These are phyloP conservation scores for Flaveria trinervia DNA, from an alignment of 129 eudicot species.

Conservation along the genomic window DNA sequence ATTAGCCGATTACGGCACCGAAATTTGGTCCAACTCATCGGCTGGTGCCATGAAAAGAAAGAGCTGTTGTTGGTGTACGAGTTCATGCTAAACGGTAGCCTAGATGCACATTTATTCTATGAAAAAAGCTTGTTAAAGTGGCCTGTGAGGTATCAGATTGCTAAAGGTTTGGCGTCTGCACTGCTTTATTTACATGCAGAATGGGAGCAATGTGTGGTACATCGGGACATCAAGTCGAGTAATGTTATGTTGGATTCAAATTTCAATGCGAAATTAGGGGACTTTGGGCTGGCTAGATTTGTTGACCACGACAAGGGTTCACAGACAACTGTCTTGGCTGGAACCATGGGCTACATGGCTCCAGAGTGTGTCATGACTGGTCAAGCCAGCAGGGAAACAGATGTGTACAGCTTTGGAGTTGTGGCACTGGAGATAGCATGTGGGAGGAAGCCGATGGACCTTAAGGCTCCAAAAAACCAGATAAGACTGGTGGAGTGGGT, in stretches of 20 bases:
- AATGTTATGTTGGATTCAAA: conserved; percentile 54
- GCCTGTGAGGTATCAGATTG: conserved; percentile 43
- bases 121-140: conserved; percentile 37
- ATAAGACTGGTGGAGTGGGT: conserved; percentile 42
- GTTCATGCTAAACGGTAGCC: conserved; percentile 44
- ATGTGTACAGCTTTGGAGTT: conserved; percentile 59
- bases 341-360: conserved; percentile 62
- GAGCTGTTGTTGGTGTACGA: conserved; percentile 44
- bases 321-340: conserved; percentile 51
- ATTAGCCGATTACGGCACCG: conserved; percentile 49
- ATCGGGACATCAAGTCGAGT: conserved; percentile 47
- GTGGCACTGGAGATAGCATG: conserved; percentile 49
- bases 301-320: conserved; percentile 48
- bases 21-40: conserved; percentile 52
- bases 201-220: conserved; percentile 51
- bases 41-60: conserved; percentile 56
- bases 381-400: conserved; percentile 50
- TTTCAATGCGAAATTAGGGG: conserved; percentile 54
- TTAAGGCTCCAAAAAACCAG: conserved; percentile 13
- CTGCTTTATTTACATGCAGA: conserved; percentile 45
- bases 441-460: conserved; percentile 44
- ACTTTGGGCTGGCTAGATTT: conserved; percentile 54
- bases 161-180: conserved; percentile 45
- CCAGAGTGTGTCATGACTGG: conserved; percentile 52
- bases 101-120: conserved; percentile 46